Evolutionary conservation across 768 basidiomycete genomes (phyloP).

Genomic region (Leccinum incarnatum): DNA sequence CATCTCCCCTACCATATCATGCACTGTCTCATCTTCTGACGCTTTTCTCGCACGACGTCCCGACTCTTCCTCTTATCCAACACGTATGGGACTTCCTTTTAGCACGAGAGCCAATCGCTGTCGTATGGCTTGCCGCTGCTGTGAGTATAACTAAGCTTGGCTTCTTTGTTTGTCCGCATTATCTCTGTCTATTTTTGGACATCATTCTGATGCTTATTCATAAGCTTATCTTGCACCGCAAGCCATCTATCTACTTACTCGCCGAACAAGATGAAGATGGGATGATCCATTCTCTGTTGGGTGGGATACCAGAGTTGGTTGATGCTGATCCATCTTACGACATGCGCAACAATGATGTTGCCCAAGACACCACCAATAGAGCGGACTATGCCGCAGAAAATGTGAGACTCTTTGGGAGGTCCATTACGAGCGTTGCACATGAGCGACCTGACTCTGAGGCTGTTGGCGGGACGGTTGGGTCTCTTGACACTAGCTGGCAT

Average conservation of each 20-base stretch:
- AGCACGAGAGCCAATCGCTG: slow-evolving; percentile 73
- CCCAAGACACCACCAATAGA: not conserved
- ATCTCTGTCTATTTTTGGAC: not conserved
- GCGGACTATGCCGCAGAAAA: not conserved
- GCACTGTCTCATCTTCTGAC: slow-evolving; percentile 89
- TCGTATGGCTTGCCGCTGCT: slow-evolving; percentile 80
- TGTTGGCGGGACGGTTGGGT: not conserved
- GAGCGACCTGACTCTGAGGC: not conserved
- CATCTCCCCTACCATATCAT: slow-evolving; percentile 81
- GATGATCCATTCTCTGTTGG: slow-evolving; percentile 76
- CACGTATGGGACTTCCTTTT: slow-evolving; percentile 90
- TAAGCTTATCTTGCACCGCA: slow-evolving; percentile 74
- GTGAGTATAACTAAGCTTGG: slow-evolving; percentile 44
- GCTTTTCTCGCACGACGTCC: slow-evolving; percentile 89
- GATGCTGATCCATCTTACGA: slow-evolving; percentile 9
- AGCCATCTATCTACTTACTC: slow-evolving; percentile 59
- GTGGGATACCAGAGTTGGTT: slow-evolving; percentile 55
- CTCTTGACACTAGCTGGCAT: not conserved
- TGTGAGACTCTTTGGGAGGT: not conserved
- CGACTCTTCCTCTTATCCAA: slow-evolving; percentile 85
- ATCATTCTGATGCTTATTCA: slow-evolving; percentile 1
- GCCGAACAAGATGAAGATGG: slow-evolving; percentile 74
- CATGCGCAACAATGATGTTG: not conserved
- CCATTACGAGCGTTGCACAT: not conserved
- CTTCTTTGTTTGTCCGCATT: not conserved